Percentiles rank a stretch among this genome's conserved stretches.
These are phyloP conservation scores for Chionographis japonica DNA, from an alignment of 106 monocot species.

Conservation along the genomic window DNA sequence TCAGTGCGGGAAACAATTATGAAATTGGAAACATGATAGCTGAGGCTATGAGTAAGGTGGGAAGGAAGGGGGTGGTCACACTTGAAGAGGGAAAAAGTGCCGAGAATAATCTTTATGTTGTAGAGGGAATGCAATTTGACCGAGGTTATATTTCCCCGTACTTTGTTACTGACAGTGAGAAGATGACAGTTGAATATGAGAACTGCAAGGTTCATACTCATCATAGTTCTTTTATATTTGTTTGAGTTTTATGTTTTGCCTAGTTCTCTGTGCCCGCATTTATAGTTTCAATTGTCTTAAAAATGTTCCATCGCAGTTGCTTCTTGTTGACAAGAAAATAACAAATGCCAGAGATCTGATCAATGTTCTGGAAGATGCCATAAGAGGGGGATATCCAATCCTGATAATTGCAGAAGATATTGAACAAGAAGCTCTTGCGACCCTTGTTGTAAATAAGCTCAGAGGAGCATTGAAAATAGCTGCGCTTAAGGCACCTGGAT, in stretches of 20 bases:
- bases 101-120: conserved; percentile 83
- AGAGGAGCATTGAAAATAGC: conserved; percentile 93
- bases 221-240: background rate
- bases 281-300: background rate
- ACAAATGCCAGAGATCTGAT: conserved; percentile 93
- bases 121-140: conserved; percentile 99
- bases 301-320: conserved; percentile 44
- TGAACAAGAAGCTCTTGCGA: conserved; percentile 94
- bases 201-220: conserved; percentile 84
- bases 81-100: conserved; percentile 96
- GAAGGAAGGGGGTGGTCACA: conserved; percentile 94
- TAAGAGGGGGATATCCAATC: conserved; percentile 84
- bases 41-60: conserved; percentile 96
- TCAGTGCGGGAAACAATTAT: conserved; percentile 91
- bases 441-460: conserved; percentile 91
- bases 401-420: conserved; percentile 92
- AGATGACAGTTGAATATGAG: conserved; percentile 91
- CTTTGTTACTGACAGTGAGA: conserved; percentile 96
- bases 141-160: conserved; percentile 95
- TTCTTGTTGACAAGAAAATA: conserved; percentile 95
- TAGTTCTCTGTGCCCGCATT: background rate
- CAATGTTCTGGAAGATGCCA: conserved; percentile 84
- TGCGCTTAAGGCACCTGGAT: conserved; percentile 96
- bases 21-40: conserved; percentile 98
- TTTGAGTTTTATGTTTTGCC: background rate